Conservation (phyloP, 495 filamentous ascomycete genomes). For the Hyphodiscus hymeniophilus region DNA sequence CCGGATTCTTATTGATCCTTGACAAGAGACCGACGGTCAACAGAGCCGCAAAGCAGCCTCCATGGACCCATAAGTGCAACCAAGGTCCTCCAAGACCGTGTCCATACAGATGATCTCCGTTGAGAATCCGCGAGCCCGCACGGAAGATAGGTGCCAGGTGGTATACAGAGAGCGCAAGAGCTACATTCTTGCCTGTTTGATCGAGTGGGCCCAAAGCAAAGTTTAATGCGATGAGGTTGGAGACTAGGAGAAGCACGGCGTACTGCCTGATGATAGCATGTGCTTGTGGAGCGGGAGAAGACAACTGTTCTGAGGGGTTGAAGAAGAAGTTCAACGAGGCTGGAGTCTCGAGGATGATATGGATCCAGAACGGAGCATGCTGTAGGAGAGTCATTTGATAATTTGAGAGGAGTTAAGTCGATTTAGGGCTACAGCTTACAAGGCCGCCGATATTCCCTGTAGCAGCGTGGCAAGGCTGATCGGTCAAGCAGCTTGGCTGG, state of each 20-base stretch:
- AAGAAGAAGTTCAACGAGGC: slow-evolving; percentile 28
- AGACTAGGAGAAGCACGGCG: slow-evolving; percentile 25
- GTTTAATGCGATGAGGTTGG: slow-evolving; percentile 25
- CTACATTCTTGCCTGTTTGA: slow-evolving; percentile 19
- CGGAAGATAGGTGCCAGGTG: slow-evolving; percentile 26
- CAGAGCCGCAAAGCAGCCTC: slow-evolving; percentile 5
- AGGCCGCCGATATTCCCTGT: no score
- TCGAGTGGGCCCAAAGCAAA: slow-evolving; percentile 20
- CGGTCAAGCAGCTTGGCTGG: no score
- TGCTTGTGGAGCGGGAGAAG: slow-evolving; percentile 20
- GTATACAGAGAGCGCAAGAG: slow-evolving; percentile 27
- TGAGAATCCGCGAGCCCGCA: slow-evolving; percentile 15
- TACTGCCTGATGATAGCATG: slow-evolving; percentile 29
- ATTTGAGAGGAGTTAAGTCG: not conserved
- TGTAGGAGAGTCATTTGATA: not conserved
- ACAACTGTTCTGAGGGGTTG: slow-evolving; percentile 24
- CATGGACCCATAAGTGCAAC: slow-evolving; percentile 16
- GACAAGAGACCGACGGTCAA: not conserved
- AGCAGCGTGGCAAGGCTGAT: no score
- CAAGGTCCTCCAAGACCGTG: slow-evolving; percentile 16
- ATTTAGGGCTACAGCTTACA: no score
- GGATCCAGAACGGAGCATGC: slow-evolving; percentile 25
- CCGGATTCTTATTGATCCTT: not conserved
- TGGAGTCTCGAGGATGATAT: slow-evolving; percentile 27
- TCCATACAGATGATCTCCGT: not conserved